phyloP scores from a whole-genome alignment of 805 yeast genomes.

The Cyberlindnera euphorbiae region DNA sequence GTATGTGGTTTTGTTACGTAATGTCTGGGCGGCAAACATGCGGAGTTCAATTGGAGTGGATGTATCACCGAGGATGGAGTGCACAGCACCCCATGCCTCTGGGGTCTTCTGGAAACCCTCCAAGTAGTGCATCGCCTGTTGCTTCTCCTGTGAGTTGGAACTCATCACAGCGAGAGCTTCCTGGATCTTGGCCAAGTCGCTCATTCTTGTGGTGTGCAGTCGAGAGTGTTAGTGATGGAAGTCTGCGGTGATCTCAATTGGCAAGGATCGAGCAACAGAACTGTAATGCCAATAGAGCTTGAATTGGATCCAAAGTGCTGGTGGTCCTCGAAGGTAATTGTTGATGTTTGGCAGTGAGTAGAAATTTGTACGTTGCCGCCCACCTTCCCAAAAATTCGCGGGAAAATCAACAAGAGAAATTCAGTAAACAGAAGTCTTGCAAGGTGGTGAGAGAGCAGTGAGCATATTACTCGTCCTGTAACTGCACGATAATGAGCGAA shows the following conservation, averaged over 20 bases:
- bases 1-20: constrained; percentile 76
- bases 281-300: too few species aligned
- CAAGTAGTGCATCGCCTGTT: constrained; percentile 48
- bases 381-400: too few species aligned
- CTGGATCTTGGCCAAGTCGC: constrained; percentile 14
- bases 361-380: too few species aligned
- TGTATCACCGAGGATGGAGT: constrained; percentile 41
- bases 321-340: too few species aligned
- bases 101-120: constrained; percentile 80
- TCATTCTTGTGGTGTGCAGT: constrained; percentile 2
- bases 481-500: constrained; percentile 33
- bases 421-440: too few species aligned
- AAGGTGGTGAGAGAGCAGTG: too few species aligned
- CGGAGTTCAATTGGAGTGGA: constrained; percentile 47
- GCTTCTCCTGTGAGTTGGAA: constrained; percentile 29
- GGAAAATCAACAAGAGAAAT: too few species aligned
- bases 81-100: constrained; percentile 75
- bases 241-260: background rate
- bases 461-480: too few species aligned
- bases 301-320: too few species aligned
- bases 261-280: background rate
- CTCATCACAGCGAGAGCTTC: constrained; percentile 25
- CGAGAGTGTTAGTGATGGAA: background rate
- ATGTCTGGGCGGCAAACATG: constrained; percentile 87
- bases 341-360: too few species aligned